Conservation (phyloP, 805 yeast species). For the Barnettozyma populi region DNA sequence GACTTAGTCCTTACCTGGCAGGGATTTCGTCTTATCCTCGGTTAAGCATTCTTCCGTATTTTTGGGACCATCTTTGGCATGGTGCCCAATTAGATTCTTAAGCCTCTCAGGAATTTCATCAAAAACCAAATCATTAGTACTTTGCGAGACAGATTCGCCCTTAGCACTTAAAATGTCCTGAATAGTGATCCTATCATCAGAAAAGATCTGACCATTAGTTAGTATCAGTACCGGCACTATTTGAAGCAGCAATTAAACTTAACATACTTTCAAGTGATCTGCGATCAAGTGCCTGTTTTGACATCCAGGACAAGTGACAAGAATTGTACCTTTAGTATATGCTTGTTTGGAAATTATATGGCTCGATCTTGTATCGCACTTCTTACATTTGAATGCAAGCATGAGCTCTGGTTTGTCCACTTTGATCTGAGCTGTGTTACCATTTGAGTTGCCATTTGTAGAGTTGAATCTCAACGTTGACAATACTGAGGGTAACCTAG, state of each 20-base stretch:
- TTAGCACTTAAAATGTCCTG: conserved; percentile 71
- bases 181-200: conserved; percentile 70
- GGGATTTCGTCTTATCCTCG: not conserved
- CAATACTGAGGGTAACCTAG: not conserved
- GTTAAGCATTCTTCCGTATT: conserved; percentile 14
- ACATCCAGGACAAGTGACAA: conserved; percentile 91
- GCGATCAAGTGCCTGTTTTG: conserved; percentile 85
- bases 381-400: conserved; percentile 90
- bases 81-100: conserved; percentile 48
- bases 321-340: conserved; percentile 77
- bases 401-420: conserved; percentile 74
- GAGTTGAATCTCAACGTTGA: conserved; percentile 12
- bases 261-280: conserved; percentile 62
- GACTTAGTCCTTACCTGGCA: conserved; percentile 3
- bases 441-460: conserved; percentile 5
- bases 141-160: conserved; percentile 68
- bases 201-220: conserved; percentile 47
- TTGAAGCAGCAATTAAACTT: not conserved
- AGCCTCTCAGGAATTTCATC: conserved; percentile 61
- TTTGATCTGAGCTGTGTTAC: conserved; percentile 33
- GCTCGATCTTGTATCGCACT: conserved; percentile 75
- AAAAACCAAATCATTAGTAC: conserved; percentile 63
- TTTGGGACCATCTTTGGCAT: conserved; percentile 65
- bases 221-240: not conserved
- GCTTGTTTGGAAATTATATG: conserved; percentile 94